Evolutionary conservation across 306 rosid species (phyloP), one percentile per base, ranked within the genome.

Genomic region (Canavalia gladiata): DNA sequence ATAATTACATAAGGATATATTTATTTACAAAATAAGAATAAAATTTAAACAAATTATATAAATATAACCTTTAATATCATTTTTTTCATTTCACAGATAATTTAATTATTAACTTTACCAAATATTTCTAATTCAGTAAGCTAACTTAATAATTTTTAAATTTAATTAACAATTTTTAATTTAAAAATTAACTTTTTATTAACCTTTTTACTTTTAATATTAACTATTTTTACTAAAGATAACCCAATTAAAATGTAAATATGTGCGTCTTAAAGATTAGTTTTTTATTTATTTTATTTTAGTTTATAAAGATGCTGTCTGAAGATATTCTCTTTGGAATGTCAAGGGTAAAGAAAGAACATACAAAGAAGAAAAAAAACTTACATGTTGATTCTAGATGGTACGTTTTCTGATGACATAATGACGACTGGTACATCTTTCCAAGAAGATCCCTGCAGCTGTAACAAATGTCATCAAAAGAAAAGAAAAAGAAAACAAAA

Each of bases 361-460:
- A 52, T 34, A 6, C 25, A 31, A 2, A 4, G 1, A 30, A 4
- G 11, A 6, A 29, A 6, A 13, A 12, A 39, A 87, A 47, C 80
- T 69, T 84, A 95, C 99, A 90, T 91, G 91, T 10, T 93, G 78
- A 95, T 89, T 89, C 94, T 89, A n/a, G 98, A 88, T 75, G 98
- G 99, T 69, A 89, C 90, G 76, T 95, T 90, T 87, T 95, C 99
- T 79, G 99, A 95, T 70, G 99, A 95, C 98, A 95, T 95, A 57
- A 95, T 78, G 71, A 95, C 93, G 3, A 93, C 99, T 0, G 99
- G 99, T 31, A 95, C 90, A 78, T 95, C 93, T 81, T 93, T 95
- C 97, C 97, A 91, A 58, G 90, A 87, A 82, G 99, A 93, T 95
- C 90, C 99, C 98, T 95, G 86, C 76, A 79, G 62, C 51, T 73